Percentiles rank a stretch among this genome's conserved stretches.
These are phyloP conservation scores for Fusarium pininemorale DNA, from an alignment of 2,329 filamentous ascomycete species.

Conservation along the genomic window DNA sequence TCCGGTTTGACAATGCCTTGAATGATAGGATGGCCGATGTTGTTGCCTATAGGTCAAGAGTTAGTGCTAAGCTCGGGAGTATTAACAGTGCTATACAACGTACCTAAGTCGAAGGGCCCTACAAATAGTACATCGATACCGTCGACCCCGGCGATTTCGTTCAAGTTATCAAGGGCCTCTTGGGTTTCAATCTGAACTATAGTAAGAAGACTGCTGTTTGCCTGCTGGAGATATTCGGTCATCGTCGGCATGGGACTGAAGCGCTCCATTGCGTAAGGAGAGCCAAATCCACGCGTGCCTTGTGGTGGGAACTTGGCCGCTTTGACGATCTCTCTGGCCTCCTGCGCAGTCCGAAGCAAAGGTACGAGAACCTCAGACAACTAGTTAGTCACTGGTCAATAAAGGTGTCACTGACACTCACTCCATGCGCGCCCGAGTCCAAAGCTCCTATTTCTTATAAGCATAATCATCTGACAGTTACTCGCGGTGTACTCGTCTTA, in stretches of 20 bases:
- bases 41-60: fast-evolving
- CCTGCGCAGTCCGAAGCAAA: background rate
- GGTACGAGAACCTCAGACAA: background rate
- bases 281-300: background rate
- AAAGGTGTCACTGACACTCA: fast-evolving
- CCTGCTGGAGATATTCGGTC: background rate
- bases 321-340: background rate
- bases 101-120: background rate
- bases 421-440: background rate
- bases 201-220: background rate
- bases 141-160: background rate
- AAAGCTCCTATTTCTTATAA: background rate
- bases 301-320: background rate
- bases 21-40: background rate
- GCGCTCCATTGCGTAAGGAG: background rate
- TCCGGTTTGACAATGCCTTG: background rate
- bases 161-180: background rate
- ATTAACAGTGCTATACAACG: background rate
- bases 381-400: background rate
- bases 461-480: fast-evolving
- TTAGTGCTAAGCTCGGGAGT: background rate
- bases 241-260: background rate
- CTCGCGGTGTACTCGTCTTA: background rate
- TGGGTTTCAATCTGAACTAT: background rate
- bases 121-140: background rate